Base-by-base conservation (phyloP, 306 rosid species). In the Casuarina cunninghamiana region DNA sequence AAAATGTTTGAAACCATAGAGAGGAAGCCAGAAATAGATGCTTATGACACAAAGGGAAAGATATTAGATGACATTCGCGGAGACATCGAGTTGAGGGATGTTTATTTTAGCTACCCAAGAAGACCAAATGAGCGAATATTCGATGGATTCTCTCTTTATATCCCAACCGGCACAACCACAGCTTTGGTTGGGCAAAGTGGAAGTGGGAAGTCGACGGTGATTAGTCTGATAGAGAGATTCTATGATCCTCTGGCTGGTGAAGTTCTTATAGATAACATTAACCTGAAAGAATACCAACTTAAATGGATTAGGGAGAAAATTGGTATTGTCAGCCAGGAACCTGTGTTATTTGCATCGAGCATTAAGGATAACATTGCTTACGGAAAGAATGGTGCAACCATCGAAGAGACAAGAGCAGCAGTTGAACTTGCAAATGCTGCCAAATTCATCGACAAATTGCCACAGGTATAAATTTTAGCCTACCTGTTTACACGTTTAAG, bases 1-100 rank as follows among this genome's bases (percentile, higher is more conserved):
- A 89, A 89, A 69, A 89, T 87, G 88, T 83, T 89, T 57, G 85
- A 85, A 79, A 89, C 90, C 13, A 89, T 89, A 17, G 45, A 68
- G 50, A 80, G 89, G 72, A 79, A 74, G 49, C 87, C 93, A 2
- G 74, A 73, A 17, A 89, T 89, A 41, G 90, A 89, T 79, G 87
- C 88, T 80, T 81, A 26, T 26, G 32, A 26, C 32, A 26, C 32
- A 26, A 26, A 26, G 32, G 32, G 32, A 0, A 26, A 26, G 32
- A 26, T 26, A 26, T 26, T 26, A 26, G 32, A 26, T 26, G 32
- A 26, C 32, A 26, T 26, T 26, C 1, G 32, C 32, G 32, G 32
- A 26, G 32, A 26, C 32, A 26, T 26, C 32, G 32, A 26, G 32
- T 26, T 26, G 32, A 26, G 32, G 32, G 32, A 26, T 26, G 32